These are phyloP conservation scores for Solanum rostratum DNA, from an alignment of 257 asterid species.

Conservation along the genomic window DNA sequence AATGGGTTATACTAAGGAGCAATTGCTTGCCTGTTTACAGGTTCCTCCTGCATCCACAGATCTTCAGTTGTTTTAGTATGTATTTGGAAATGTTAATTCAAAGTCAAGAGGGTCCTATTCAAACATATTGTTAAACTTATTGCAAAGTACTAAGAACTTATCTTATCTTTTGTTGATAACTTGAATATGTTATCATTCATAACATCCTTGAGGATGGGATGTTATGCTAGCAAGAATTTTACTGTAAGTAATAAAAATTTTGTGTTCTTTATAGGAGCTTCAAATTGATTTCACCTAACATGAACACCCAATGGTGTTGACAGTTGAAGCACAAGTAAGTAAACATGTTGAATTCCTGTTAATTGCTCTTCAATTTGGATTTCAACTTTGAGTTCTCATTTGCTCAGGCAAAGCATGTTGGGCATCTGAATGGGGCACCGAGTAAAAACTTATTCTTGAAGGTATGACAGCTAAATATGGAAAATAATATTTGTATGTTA, in stretches of 20 bases:
- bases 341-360: not conserved
- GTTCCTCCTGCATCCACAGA: constrained; percentile 6
- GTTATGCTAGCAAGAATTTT: not conserved
- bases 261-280: constrained; percentile 42
- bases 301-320: constrained; percentile 85
- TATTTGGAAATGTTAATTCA: not conserved
- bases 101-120: not conserved
- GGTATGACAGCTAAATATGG: constrained; percentile 22
- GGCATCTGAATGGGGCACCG: constrained; percentile 62
- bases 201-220: not conserved
- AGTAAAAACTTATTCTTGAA: constrained; percentile 84
- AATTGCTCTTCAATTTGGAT: not conserved
- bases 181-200: not conserved
- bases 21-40: constrained; percentile 54
- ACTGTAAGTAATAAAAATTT: not conserved
- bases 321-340: constrained; percentile 87
- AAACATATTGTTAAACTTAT: not conserved
- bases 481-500: not conserved
- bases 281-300: constrained; percentile 35
- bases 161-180: not conserved
- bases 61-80: not conserved
- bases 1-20: constrained; percentile 58
- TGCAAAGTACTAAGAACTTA: not conserved
- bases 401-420: constrained; percentile 62
- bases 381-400: not conserved